Evolutionary conservation across 345 rosid species (phyloP).

Genomic region (Microcos paniculata): DNA sequence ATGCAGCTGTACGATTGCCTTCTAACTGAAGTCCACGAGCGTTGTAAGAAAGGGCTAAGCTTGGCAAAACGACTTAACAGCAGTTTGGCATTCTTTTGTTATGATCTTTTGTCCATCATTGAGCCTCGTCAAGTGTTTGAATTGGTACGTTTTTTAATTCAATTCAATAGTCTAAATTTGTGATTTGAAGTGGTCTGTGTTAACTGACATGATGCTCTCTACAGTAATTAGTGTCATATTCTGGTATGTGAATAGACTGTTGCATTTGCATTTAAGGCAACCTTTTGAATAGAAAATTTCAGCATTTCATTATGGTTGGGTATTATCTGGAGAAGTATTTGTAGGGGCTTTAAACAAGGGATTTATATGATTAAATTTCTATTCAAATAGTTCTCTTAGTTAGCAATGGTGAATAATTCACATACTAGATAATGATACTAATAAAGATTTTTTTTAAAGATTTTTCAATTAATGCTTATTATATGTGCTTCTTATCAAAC

Average conservation of each 20-base stretch:
- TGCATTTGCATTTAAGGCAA: not conserved
- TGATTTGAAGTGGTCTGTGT: not conserved
- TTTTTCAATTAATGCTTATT: no score
- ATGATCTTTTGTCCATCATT: constrained; percentile 88
- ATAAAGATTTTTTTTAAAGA: no score
- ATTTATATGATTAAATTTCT: no score
- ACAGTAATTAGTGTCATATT: constrained; percentile 10
- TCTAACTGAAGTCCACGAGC: constrained; percentile 95
- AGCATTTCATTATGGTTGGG: not conserved
- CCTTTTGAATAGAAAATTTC: constrained; percentile 2
- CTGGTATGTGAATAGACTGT: not conserved
- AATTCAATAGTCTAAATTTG: not conserved
- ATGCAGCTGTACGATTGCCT: constrained; percentile 95
- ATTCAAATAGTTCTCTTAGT: no score
- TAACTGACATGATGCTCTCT: constrained; percentile 12
- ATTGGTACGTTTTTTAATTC: constrained; percentile 57
- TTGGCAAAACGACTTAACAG: constrained; percentile 94
- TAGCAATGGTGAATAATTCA: no score
- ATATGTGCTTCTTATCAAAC: no score
- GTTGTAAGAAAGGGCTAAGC: constrained; percentile 95
- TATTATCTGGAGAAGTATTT: no score
- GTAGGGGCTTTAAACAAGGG: no score
- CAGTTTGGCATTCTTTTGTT: constrained; percentile 97
- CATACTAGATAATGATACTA: no score
- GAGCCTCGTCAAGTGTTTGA: constrained; percentile 99